A percentile compares a stretch with the other conserved stretches of the same genome.
Evolutionary conservation across 2,329 filamentous ascomycete species (phyloP).

Genomic region (Cercospora sp.): DNA sequence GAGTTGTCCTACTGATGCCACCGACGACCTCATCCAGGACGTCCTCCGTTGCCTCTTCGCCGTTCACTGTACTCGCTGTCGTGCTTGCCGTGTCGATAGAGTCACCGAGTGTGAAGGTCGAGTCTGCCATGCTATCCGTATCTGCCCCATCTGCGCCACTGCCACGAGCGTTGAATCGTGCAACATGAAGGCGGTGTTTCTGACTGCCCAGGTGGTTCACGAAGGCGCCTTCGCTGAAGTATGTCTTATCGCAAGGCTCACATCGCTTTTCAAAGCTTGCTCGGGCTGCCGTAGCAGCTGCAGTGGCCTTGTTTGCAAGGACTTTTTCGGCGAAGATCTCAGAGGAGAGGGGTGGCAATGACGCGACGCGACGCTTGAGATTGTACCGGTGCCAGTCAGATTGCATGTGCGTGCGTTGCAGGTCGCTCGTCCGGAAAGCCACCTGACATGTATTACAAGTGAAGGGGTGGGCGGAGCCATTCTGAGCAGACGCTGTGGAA

Average conservation of each 20-base stretch:
- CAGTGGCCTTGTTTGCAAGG: constrained; percentile 80
- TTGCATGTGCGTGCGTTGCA: constrained; percentile 95
- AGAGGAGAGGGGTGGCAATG: constrained; percentile 83
- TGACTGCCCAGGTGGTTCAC: constrained; percentile 88
- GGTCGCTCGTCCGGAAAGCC: constrained; percentile 88
- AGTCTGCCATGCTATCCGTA: constrained; percentile 73
- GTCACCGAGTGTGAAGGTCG: constrained; percentile 86
- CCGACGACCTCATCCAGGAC: constrained; percentile 78
- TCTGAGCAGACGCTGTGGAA: constrained; percentile 20
- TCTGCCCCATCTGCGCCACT: constrained; percentile 59
- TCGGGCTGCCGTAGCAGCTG: constrained; percentile 80
- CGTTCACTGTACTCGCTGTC: constrained; percentile 47
- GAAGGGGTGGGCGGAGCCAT: constrained; percentile 69
- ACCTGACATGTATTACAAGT: constrained; percentile 99
- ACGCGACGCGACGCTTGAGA: constrained; percentile 88
- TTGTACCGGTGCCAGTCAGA: constrained; percentile 88
- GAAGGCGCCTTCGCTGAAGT: constrained; percentile 95
- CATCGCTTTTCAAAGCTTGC: constrained; percentile 86
- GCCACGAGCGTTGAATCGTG: constrained; percentile 46
- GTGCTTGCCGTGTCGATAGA: constrained; percentile 60
- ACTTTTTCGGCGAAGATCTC: constrained; percentile 97
- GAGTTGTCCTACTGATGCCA: constrained; percentile 66
- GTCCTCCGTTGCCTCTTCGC: constrained; percentile 56
- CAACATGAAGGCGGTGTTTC: constrained; percentile 76
- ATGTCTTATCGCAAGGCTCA: constrained; percentile 81